phyloP scores from a whole-genome alignment of 805 yeast genomes.

The Vanderwaltozyma verrucispora region DNA sequence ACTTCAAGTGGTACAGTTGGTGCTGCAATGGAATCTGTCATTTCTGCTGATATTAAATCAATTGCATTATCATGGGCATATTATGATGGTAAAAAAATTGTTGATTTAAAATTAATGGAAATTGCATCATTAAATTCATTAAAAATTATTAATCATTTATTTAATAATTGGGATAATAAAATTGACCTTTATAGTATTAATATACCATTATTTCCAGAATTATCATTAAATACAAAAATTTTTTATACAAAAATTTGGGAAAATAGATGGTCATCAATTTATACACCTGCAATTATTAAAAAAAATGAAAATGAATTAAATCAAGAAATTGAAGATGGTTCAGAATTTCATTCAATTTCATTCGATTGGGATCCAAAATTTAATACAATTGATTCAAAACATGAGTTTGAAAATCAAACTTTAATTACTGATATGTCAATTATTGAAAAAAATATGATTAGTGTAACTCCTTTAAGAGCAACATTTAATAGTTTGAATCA shows the following conservation, averaged over 20 bases:
- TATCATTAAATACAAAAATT: constrained; percentile 49
- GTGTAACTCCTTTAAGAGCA: constrained; percentile 66
- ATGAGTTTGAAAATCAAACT: constrained; percentile 20
- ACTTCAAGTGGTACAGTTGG: constrained; percentile 94
- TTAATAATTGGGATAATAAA: constrained; percentile 42
- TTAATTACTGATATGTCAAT: constrained; percentile 53
- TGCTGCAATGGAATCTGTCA: constrained; percentile 89
- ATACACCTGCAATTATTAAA: constrained; percentile 27
- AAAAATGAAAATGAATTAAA: constrained; percentile 5
- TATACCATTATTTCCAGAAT: constrained; percentile 56
- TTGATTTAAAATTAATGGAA: constrained; percentile 39
- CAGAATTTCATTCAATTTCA: constrained; percentile 34
- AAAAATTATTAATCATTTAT: constrained; percentile 49
- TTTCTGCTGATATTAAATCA: constrained; percentile 50
- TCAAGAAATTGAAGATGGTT: constrained; percentile 40
- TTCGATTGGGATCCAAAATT: constrained; percentile 85
- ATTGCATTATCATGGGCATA: constrained; percentile 87
- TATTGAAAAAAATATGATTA: constrained; percentile 50
- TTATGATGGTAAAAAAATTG: constrained; percentile 36
- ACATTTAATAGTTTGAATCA: constrained; percentile 37
- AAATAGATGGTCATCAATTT: constrained; percentile 71
- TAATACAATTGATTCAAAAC: constrained; percentile 29
- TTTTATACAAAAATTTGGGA: constrained; percentile 69
- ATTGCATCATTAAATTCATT: constrained; percentile 65
- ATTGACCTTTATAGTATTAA: constrained; percentile 77